phyloP scores from a whole-genome alignment of 2,329 filamentous ascomycete species.

The Rachicladosporium sp. region DNA sequence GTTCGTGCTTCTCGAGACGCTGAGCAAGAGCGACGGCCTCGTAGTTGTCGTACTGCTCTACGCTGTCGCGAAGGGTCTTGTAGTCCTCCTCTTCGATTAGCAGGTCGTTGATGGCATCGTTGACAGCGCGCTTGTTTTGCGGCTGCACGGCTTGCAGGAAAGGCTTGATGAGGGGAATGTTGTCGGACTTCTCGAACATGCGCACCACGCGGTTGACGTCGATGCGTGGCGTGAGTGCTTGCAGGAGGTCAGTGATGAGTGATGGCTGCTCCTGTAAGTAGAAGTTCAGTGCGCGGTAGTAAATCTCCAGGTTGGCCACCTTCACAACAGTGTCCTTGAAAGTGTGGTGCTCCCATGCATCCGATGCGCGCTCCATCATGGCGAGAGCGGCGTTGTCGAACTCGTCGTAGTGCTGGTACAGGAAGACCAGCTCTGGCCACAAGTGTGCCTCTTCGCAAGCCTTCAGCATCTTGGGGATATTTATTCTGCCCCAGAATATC shows the following conservation, averaged over 20 bases:
- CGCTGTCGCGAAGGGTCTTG: constrained; percentile 94
- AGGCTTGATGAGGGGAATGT: constrained; percentile 94
- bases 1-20: constrained; percentile 89
- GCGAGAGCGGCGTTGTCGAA: constrained; percentile 93
- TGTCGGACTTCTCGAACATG: constrained; percentile 98
- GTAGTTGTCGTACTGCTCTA: constrained; percentile 98
- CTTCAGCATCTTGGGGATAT: constrained; percentile 92
- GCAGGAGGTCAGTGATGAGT: constrained; percentile 86
- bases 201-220: constrained; percentile 98
- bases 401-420: constrained; percentile 97
- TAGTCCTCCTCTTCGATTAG: constrained; percentile 98
- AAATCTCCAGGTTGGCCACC: constrained; percentile 96
- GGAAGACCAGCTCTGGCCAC: constrained; percentile 95
- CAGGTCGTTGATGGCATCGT: constrained; percentile 94
- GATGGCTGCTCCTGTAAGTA: constrained; percentile 96
- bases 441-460: constrained; percentile 89
- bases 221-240: constrained; percentile 80
- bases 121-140: constrained; percentile 97
- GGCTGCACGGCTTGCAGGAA: constrained; percentile 93
- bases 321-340: constrained; percentile 99
- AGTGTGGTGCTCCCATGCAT: constrained; percentile 98
- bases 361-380: constrained; percentile 94
- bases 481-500: constrained; percentile 94
- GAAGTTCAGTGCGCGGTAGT: constrained; percentile 93
- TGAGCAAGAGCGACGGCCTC: constrained; percentile 85